These are phyloP conservation scores for Coemansia sp. DNA, from an alignment of 192 early-diverging fungal genomes.

Conservation along the genomic window DNA sequence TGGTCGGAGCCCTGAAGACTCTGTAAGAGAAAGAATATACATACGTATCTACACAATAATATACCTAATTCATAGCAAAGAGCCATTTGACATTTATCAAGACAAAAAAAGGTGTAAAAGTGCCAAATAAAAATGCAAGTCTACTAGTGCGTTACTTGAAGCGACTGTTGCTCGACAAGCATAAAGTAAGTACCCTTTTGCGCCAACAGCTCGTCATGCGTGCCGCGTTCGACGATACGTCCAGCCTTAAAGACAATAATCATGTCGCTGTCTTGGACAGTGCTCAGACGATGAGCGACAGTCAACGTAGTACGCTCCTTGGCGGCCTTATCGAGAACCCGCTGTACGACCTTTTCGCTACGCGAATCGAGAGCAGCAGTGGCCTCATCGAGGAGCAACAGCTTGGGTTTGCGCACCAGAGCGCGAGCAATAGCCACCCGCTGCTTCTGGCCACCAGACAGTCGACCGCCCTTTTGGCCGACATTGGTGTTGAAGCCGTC, in stretches of 20 bases:
- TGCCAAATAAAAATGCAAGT: neutral
- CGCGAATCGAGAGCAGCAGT: conserved; percentile 75
- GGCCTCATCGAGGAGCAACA: conserved; percentile 86
- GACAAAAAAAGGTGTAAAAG: neutral
- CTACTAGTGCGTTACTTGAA: conserved; percentile 59
- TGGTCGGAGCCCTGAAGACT: conserved; percentile 72
- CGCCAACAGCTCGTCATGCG: conserved; percentile 62
- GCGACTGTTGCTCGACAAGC: conserved; percentile 73
- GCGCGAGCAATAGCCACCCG: conserved; percentile 90
- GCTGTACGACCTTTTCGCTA: conserved; percentile 73
- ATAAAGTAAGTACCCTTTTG: conserved; percentile 61
- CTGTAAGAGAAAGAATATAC: conserved; percentile 13
- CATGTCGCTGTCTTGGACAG: conserved; percentile 70
- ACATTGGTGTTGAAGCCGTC: conserved; percentile 82
- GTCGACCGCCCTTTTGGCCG: conserved; percentile 75
- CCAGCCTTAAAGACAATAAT: conserved; percentile 80
- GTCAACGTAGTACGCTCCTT: conserved; percentile 75
- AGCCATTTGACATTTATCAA: neutral
- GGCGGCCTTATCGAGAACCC: conserved; percentile 69
- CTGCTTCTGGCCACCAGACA: conserved; percentile 94
- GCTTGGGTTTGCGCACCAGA: conserved; percentile 81
- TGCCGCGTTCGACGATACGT: conserved; percentile 64
- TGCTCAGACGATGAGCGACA: conserved; percentile 76
- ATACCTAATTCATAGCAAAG: neutral
- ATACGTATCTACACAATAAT: neutral